Evolutionary conservation across 345 rosid species (phyloP), one percentile per base, ranked within the genome.

Genomic region (Aquilaria sinensis): DNA sequence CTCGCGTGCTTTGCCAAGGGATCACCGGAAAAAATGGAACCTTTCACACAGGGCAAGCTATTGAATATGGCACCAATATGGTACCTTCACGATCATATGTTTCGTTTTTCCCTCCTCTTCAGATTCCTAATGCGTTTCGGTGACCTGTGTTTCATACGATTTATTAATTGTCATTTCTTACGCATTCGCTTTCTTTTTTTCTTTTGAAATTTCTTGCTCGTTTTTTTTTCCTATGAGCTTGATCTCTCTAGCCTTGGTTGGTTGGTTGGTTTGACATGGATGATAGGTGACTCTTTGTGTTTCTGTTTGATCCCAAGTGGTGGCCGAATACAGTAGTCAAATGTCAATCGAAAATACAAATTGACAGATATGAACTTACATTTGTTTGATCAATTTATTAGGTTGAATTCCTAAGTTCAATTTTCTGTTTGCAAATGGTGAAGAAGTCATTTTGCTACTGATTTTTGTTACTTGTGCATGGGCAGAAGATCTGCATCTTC

Each of bases 61-160:
- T 91, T 55, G 97, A 95, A 64, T 89, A 91, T 62, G 99, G 96
- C 81, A 91, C 99, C 55, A 88, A 95, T 72, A 91, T 95, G 96
- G 99, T 86, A 76, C 43, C 4, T n/a, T 16, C 1, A 32, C 51
- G 2, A 9, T 67, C 29, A 3, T 34, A 37, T 9, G 29, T 30
- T 8, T 45, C 37, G 53, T 11, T 14, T 10, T 31, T 60, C 46
- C 9, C 31, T 23, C 23, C 23, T 23, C 23, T 1, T 23, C 23
- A 23, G 23, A 23, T 37, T 37, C 43, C 3, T 3, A 37, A 9
- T 37, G 43, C 43, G 8, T 37, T 37, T 9, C 43, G 43, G 43
- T 37, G 43, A 37, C 43, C 43, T 37, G 43, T 37, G 1, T 37
- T 37, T 37, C 7, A 37, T 37, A 37, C 7, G 43, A 37, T 37